phyloP scores from a whole-genome alignment of 345 rosid species.

The Trapa incisa region DNA sequence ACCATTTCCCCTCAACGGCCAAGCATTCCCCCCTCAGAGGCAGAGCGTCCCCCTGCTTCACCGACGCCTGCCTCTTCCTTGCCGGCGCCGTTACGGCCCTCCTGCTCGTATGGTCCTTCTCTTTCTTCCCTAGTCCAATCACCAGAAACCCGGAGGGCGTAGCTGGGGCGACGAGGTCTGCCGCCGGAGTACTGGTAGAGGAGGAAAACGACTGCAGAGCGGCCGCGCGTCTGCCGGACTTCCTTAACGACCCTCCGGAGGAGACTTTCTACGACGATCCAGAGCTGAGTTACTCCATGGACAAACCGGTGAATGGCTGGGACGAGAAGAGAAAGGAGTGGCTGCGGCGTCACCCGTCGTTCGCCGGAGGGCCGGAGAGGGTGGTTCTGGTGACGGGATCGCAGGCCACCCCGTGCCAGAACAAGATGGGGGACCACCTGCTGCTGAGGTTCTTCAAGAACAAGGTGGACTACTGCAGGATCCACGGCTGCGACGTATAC shows the following conservation, averaged over 20 bases:
- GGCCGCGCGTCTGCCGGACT: conserved; percentile 6
- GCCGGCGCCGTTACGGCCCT: conserved; percentile 52
- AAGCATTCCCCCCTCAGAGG: conserved; percentile 23
- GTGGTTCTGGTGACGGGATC: conserved; percentile 77
- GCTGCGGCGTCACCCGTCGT: conserved; percentile 65
- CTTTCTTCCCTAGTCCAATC: conserved; percentile 25
- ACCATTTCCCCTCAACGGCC: conserved; percentile 24
- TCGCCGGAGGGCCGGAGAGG: conserved; percentile 39
- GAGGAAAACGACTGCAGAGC: neutral
- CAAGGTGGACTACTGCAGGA: conserved; percentile 82
- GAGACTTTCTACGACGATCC: conserved; percentile 70
- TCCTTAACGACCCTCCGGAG: conserved; percentile 26
- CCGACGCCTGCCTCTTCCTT: conserved; percentile 43
- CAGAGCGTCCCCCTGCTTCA: conserved; percentile 20
- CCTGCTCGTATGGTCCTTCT: conserved; percentile 54
- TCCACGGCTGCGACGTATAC: conserved; percentile 75
- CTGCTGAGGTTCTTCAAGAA: conserved; percentile 74
- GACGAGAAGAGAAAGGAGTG: conserved; percentile 65
- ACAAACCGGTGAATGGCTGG: conserved; percentile 49
- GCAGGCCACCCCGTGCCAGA: conserved; percentile 68
- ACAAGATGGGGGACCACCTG: conserved; percentile 79
- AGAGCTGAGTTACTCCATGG: conserved; percentile 47
- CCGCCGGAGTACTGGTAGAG: neutral
- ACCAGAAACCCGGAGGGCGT: neutral
- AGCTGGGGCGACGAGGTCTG: neutral